phyloP scores from a whole-genome alignment of 306 rosid genomes.

The Cucumis melo region DNA sequence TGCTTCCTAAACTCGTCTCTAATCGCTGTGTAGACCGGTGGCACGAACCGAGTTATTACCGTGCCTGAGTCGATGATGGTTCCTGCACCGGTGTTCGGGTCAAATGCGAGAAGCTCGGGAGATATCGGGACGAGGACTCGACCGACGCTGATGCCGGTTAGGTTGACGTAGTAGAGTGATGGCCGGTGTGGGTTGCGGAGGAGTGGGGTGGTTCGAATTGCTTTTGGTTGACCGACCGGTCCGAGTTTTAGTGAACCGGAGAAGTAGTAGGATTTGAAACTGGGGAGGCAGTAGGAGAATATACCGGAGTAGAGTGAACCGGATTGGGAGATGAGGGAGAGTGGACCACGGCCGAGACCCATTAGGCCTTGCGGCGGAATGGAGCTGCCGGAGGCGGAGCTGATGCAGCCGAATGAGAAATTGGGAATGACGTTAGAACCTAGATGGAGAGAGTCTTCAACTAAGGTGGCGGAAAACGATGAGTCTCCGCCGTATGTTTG shows the following conservation, averaged over 20 bases:
- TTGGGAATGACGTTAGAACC: slow-evolving; percentile 24
- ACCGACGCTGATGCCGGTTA: slow-evolving; percentile 65
- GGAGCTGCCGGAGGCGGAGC: slow-evolving; percentile 32
- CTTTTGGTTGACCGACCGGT: slow-evolving; percentile 62
- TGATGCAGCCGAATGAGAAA: slow-evolving; percentile 62
- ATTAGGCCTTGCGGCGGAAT: slow-evolving; percentile 71
- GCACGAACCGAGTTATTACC: slow-evolving; percentile 58
- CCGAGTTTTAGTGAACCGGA: slow-evolving; percentile 86
- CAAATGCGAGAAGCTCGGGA: slow-evolving; percentile 27
- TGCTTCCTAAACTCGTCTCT: slow-evolving; percentile 80
- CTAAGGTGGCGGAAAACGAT: slow-evolving; percentile 51
- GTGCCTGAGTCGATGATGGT: slow-evolving; percentile 87
- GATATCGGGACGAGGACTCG: slow-evolving; percentile 29
- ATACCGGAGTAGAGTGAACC: slow-evolving; percentile 51
- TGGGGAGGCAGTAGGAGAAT: slow-evolving; percentile 79
- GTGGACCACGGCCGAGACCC: slow-evolving; percentile 84
- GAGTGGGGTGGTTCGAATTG: slow-evolving; percentile 68
- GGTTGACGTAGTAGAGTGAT: slow-evolving; percentile 67
- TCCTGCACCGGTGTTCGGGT: slow-evolving; percentile 62
- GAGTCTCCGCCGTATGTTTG: slow-evolving; percentile 74
- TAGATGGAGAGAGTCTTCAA: slow-evolving; percentile 39
- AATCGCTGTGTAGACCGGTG: slow-evolving; percentile 45
- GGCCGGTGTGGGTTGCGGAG: slow-evolving; percentile 64
- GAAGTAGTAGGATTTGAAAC: slow-evolving; percentile 76
- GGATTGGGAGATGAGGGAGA: slow-evolving; percentile 56